Percentiles rank a stretch among this genome's conserved stretches.
Evolutionary conservation across 257 asterid species (phyloP).

Genomic region (Linderniella brevidens): DNA sequence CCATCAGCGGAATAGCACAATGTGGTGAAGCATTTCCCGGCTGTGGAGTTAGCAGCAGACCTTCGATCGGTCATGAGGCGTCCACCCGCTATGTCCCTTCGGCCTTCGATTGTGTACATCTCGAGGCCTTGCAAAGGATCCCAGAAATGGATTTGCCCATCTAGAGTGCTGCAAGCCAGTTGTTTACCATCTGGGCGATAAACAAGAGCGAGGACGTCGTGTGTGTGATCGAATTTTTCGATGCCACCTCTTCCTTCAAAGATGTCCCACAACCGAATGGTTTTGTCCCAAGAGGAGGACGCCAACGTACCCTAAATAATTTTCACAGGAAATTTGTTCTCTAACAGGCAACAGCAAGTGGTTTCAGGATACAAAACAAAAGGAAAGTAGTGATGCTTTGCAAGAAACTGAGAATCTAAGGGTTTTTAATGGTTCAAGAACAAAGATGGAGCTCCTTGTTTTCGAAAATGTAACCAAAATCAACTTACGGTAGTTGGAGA

Average conservation of each 20-base stretch:
- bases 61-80: slow-evolving; percentile 97
- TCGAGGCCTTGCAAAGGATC: slow-evolving; percentile 71
- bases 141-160: slow-evolving; percentile 95
- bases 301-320: slow-evolving; percentile 56
- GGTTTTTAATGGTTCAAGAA: background rate
- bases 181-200: slow-evolving; percentile 97
- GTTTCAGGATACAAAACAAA: no score
- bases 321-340: background rate
- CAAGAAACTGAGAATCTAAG: background rate
- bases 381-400: no score
- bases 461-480: background rate
- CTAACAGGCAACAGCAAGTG: no score
- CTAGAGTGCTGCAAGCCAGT: slow-evolving; percentile 87
- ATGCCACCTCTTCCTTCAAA: slow-evolving; percentile 88
- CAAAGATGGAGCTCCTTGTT: background rate
- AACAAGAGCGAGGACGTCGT: slow-evolving; percentile 78
- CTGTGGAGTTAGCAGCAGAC: slow-evolving; percentile 73
- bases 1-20: slow-evolving; percentile 96
- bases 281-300: slow-evolving; percentile 97
- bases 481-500: slow-evolving; percentile 75
- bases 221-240: slow-evolving; percentile 78
- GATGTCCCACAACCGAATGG: slow-evolving; percentile 89
- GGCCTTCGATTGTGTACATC: slow-evolving; percentile 91
- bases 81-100: slow-evolving; percentile 96
- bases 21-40: slow-evolving; percentile 88